Evolutionary conservation across 2,329 filamentous ascomycete species (phyloP).

Genomic region (Fusarium duplospermum): DNA sequence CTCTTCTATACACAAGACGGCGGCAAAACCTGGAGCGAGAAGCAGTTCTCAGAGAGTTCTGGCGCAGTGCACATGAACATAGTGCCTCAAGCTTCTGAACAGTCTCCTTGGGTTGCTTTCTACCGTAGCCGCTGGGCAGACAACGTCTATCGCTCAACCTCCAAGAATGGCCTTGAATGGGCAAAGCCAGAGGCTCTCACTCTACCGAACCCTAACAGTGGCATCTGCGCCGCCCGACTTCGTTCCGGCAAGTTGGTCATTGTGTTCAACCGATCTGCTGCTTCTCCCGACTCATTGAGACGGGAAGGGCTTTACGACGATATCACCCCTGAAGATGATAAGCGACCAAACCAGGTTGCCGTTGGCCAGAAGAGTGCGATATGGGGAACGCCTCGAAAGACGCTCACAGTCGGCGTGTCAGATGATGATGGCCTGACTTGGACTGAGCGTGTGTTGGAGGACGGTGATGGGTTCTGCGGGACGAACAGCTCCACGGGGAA

Average conservation of each 20-base stretch:
- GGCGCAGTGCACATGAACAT: slow-evolving; percentile 60
- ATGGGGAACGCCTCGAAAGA: slow-evolving; percentile 56
- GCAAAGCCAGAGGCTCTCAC: slow-evolving; percentile 46
- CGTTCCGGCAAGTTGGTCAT: slow-evolving; percentile 50
- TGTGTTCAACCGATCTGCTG: slow-evolving; percentile 55
- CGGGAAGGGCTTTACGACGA: slow-evolving; percentile 58
- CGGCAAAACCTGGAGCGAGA: slow-evolving; percentile 55
- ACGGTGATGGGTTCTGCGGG: slow-evolving; percentile 58
- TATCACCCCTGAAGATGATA: slow-evolving; percentile 55
- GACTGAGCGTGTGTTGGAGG: slow-evolving; percentile 53
- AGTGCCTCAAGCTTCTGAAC: slow-evolving; percentile 39
- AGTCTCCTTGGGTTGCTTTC: slow-evolving; percentile 49
- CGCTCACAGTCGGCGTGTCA: slow-evolving; percentile 50
- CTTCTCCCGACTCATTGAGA: slow-evolving; percentile 46
- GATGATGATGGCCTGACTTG: slow-evolving; percentile 52
- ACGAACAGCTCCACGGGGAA: slow-evolving; percentile 57
- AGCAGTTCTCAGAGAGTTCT: slow-evolving; percentile 49
- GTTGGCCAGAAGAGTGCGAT: slow-evolving; percentile 53
- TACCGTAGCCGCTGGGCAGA: slow-evolving; percentile 60
- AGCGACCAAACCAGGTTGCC: slow-evolving; percentile 51
- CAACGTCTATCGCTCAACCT: slow-evolving; percentile 55
- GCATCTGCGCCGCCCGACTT: slow-evolving; percentile 53
- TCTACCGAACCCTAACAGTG: slow-evolving; percentile 58
- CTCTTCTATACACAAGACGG: slow-evolving; percentile 52
- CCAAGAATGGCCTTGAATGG: slow-evolving; percentile 54